phyloP scores from a whole-genome alignment of 306 rosid species.

The Rosa lucieae region DNA sequence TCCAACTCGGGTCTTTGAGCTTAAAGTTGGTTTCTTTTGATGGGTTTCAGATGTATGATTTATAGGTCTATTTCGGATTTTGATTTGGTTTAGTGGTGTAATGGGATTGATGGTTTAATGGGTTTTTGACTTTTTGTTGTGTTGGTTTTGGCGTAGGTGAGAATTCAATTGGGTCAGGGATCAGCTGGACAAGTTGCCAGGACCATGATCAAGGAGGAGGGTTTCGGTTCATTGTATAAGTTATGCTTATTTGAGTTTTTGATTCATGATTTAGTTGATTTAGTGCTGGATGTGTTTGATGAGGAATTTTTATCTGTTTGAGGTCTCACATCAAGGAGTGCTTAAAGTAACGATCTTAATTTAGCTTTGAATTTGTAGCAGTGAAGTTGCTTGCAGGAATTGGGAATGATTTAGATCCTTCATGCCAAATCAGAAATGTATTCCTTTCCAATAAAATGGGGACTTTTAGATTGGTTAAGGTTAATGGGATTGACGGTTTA shows the following conservation, averaged over 20 bases:
- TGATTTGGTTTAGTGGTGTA: not conserved
- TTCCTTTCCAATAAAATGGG: too few species aligned
- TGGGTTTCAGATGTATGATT: constrained; percentile 49
- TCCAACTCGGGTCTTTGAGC: not conserved
- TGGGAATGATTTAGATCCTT: too few species aligned
- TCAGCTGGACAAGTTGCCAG: constrained; percentile 66
- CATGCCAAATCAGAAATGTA: too few species aligned
- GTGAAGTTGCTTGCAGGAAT: too few species aligned
- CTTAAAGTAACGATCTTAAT: too few species aligned
- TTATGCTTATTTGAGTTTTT: constrained; percentile 28
- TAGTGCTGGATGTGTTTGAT: not conserved
- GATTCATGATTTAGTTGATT: constrained; percentile 4
- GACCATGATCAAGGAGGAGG: constrained; percentile 87
- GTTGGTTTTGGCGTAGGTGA: constrained; percentile 55
- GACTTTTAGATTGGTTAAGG: too few species aligned
- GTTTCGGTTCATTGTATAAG: constrained; percentile 81
- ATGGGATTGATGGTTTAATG: not conserved
- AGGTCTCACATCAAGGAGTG: too few species aligned
- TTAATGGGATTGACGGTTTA: too few species aligned
- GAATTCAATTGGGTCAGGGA: constrained; percentile 97
- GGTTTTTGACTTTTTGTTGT: not conserved
- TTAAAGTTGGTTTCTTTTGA: not conserved
- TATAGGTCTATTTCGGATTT: not conserved
- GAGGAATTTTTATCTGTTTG: not conserved
- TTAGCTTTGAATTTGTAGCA: too few species aligned